Evolutionary conservation across 768 basidiomycete species (phyloP), one percentile per base, ranked within the genome.

Genomic region (Russula emetica): DNA sequence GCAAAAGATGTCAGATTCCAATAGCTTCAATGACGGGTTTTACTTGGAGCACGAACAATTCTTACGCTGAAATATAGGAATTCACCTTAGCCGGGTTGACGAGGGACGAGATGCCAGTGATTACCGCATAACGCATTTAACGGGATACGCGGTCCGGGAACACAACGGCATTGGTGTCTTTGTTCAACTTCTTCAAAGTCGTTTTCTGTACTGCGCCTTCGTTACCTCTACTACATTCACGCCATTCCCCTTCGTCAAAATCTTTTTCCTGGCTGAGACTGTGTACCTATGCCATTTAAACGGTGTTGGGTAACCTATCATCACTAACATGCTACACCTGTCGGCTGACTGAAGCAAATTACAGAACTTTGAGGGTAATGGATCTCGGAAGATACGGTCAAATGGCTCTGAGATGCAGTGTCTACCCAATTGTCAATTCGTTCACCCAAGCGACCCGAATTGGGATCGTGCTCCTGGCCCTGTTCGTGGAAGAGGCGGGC

Each of bases 311-410:
- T 62, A 55, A 62, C 50, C 0, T 11, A 36, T n/a, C 6, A 5
- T 34, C 14, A 26, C 9, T 30, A 49, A 24, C 20, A 10, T 20
- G 5, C 36, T 14, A 24, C 13, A 20, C 11, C n/a, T 56, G 28
- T 24, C 16, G 42, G 7, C 24, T 56, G 26, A 56, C 55, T 11
- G 55, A 51, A 32, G 40, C 20, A 32, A 40, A 40, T 53, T 22
- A 7, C 13, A 65, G 64, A 65, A 65, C 60, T 65, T 65, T 18
- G 36, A 65, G 11, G 38, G 51, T 0, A 51, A 61, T 38, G 64
- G 64, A 34, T 51, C 59, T 28, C 54, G 64, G 20, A 65, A 61
- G 50, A 30, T 20, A 32, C 28, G n/a, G 52, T 0, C 53, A 10
- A 56, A 65, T n/a, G 59, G 64, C 20, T 11, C 13, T 3, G 59